Base-by-base conservation (phyloP, 148 eudicot genomes). In the Nyssa sinensis region DNA sequence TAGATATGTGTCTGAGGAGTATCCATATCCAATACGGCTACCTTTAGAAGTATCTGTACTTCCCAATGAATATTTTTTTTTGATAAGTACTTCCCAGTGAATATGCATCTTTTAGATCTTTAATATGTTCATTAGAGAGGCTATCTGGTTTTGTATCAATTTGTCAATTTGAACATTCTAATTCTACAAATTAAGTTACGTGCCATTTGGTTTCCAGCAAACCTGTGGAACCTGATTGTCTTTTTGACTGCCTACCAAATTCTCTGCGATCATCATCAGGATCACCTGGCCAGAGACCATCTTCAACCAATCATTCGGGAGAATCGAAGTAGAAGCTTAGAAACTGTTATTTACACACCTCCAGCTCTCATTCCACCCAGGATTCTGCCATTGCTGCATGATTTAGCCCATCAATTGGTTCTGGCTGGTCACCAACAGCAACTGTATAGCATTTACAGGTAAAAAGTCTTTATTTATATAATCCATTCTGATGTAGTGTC, bases 201-300 rank as follows among this genome's bases (percentile, higher is more conserved):
- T 78, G 3, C 82, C 68, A 72, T 73, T 75, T 62, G 79, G 62
- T 70, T 87, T 86, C 77, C 91, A 94, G 99, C 78, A 95, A 95
- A 82, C 93, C 97, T 37, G 82, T 95, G 63, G 96, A 95, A 78
- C 96, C 99, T 74, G 97, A 95, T 82, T 81, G 83, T 73, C 94
- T 95, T 10, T 85, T 88, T 53, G 94, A 88, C 51, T 89, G 97
- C 81, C 89, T 94, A 13, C 98, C 98, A 3, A 84, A 73, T 61
- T 79, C 88, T 47, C 72, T 86, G 80, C 77, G 91, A 55, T 91
- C 98, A 67, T 84, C 92, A 76, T 77, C 88, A 25, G 82, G 78
- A 72, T 77, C 89, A 12, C 83, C 83, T 41, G 77, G 66, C 75
- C 88, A 84, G 65, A 79, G 81, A 71, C 55, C 71, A 49, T 39